Evolutionary conservation across 257 asterid species (phyloP).

Genomic region (Solanum appendiculatum): DNA sequence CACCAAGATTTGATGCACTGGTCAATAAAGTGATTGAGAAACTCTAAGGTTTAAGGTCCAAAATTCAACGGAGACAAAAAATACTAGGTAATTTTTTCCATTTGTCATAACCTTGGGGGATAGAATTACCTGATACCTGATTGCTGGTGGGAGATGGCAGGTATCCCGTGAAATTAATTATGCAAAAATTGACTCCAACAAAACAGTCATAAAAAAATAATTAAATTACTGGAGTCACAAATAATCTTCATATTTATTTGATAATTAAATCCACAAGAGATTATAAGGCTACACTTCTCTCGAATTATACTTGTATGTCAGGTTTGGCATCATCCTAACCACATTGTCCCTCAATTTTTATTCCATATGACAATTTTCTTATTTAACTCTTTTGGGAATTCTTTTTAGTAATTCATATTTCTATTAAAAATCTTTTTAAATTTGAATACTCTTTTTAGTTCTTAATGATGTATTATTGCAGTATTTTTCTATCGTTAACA

Average conservation of each 20-base stretch:
- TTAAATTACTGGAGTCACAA: background rate
- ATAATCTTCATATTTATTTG: too few species aligned
- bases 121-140: too few species aligned
- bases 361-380: background rate
- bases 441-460: background rate
- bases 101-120: fast-evolving
- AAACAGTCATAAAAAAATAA: too few species aligned
- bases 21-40: too few species aligned
- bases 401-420: background rate
- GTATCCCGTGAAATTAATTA: too few species aligned
- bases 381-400: background rate
- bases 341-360: background rate
- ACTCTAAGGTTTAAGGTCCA: too few species aligned
- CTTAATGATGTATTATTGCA: background rate
- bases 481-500: background rate
- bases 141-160: too few species aligned
- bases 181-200: too few species aligned
- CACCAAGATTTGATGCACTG: too few species aligned
- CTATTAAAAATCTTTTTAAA: too few species aligned
- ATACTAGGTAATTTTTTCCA: too few species aligned
- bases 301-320: background rate
- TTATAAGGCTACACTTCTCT: background rate
- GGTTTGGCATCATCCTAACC: background rate
- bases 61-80: too few species aligned
- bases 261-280: background rate